A percentile compares a stretch with the other conserved stretches of the same genome.
Evolutionary conservation across 352 stramenopile genomes (phyloP).

Genomic region (Phytopythium oedochilum): DNA sequence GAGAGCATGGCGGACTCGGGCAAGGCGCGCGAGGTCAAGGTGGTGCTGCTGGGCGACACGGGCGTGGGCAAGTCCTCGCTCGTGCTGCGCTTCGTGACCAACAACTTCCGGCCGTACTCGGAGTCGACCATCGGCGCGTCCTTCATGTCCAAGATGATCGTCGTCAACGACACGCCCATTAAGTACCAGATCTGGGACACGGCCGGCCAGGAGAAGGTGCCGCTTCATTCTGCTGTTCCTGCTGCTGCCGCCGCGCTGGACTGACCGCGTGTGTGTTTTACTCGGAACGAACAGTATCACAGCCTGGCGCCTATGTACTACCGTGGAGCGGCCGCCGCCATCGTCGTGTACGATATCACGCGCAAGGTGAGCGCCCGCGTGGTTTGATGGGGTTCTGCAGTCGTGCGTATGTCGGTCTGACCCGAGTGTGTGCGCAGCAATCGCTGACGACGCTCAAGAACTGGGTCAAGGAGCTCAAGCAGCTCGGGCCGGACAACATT

Average conservation of each 20-base stretch:
- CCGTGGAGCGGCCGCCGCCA: constrained; percentile 93
- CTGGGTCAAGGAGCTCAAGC: constrained; percentile 93
- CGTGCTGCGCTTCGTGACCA: constrained; percentile 95
- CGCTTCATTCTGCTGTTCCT: constrained; percentile 1
- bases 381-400: neutral
- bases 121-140: constrained; percentile 97
- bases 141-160: constrained; percentile 97
- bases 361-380: constrained; percentile 69
- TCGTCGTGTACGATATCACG: constrained; percentile 99
- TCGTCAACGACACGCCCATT: constrained; percentile 89
- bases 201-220: constrained; percentile 93
- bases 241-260: neutral
- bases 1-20: constrained; percentile 48
- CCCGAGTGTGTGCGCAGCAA: constrained; percentile 37
- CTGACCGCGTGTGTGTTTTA: neutral
- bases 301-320: constrained; percentile 99
- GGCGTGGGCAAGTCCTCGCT: constrained; percentile 96
- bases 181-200: constrained; percentile 99
- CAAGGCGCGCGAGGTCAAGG: constrained; percentile 86
- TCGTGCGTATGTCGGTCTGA: neutral
- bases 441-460: constrained; percentile 93
- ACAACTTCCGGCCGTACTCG: constrained; percentile 95
- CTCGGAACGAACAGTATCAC: constrained; percentile 76
- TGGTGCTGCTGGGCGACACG: constrained; percentile 91
- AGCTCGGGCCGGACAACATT: constrained; percentile 91